phyloP scores from a whole-genome alignment of 768 basidiomycete genomes.

The Chalciporus piperatus region DNA sequence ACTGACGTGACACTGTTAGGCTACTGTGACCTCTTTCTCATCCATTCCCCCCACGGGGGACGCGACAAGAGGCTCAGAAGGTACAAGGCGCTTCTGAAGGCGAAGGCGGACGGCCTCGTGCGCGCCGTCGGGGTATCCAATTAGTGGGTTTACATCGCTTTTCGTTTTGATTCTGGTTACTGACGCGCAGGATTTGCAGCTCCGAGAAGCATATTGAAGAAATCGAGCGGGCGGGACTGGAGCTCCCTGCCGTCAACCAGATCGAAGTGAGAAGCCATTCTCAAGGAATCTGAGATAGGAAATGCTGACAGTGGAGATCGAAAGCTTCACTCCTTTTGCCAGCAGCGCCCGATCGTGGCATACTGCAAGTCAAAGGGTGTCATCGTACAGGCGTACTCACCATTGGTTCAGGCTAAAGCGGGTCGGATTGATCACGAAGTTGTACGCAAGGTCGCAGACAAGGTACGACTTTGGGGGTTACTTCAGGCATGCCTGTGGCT shows the following conservation, averaged over 20 bases:
- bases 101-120: slow-evolving; percentile 35
- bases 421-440: slow-evolving; percentile 45
- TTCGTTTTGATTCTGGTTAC: not conserved
- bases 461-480: slow-evolving; percentile 38
- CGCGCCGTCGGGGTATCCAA: slow-evolving; percentile 46
- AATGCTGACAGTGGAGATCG: not conserved
- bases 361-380: slow-evolving; percentile 64
- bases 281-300: not conserved
- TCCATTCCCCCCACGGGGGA: slow-evolving; percentile 43
- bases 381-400: slow-evolving; percentile 68
- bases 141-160: slow-evolving; percentile 32
- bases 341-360: slow-evolving; percentile 70
- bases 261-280: slow-evolving; percentile 17
- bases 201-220: slow-evolving; percentile 28
- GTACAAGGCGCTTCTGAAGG: slow-evolving; percentile 39
- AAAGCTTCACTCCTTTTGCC: slow-evolving; percentile 77
- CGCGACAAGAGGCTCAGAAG: slow-evolving; percentile 36
- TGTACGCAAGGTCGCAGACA: slow-evolving; percentile 50
- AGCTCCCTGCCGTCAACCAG: slow-evolving; percentile 30
- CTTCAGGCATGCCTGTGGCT: not conserved
- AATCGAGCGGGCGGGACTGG: slow-evolving; percentile 23
- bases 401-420: slow-evolving; percentile 52
- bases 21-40: slow-evolving; percentile 47
- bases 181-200: slow-evolving; percentile 6
- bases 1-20: slow-evolving; percentile 20